Evolutionary conservation across 257 asterid species (phyloP), one percentile per base, ranked within the genome.

Genomic region (Craterostigma plantagineum): DNA sequence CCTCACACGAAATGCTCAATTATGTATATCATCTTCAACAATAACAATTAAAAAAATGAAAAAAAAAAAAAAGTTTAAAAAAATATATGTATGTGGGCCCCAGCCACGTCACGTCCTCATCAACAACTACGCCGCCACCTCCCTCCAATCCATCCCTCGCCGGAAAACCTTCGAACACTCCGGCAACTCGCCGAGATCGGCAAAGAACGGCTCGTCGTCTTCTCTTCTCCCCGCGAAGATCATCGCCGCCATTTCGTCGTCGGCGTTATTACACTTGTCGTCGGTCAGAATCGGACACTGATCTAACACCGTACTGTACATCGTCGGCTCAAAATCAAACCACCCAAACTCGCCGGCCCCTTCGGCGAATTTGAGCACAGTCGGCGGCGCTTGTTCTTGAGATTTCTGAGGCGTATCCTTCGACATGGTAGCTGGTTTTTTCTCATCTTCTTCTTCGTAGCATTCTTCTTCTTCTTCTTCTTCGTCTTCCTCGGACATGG

Each of bases 131-230:
- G 59, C 76, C 51, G 56, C 61, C 75, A 59, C 59, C 35, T 68
- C 77, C 4, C 65, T 80, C 30, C 30, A 23, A 23, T 23, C 30
- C 30, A 23, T 23, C 30, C 6, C 30, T 23, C 30, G 30, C 50
- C 67, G 67, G 60, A 81, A 81, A 33, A 71, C 94, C 14, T 44
- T 52, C 0, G 92, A 69, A 38, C 74, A 81, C 51, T 81, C 94
- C 63, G 94, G 92, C 61, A 81, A 41, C 57, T 72, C 81, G 0
- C 86, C 92, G 9, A 81, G 79, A 46, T 65, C 92, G 0, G 81
- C 90, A 18, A 81, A 81, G 7, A 77, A 57, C 1, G 64, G 61
- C 16, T 71, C 91, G 2, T 23, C 23, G 7, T 81, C 94, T 8
- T 74, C 94, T 38, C 69, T n/a, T n/a, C n/a, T 42, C 76, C 65